Percentiles rank a stretch among this genome's conserved stretches.
phyloP scores from a whole-genome alignment of 306 rosid species.

The Fagus crenata region DNA sequence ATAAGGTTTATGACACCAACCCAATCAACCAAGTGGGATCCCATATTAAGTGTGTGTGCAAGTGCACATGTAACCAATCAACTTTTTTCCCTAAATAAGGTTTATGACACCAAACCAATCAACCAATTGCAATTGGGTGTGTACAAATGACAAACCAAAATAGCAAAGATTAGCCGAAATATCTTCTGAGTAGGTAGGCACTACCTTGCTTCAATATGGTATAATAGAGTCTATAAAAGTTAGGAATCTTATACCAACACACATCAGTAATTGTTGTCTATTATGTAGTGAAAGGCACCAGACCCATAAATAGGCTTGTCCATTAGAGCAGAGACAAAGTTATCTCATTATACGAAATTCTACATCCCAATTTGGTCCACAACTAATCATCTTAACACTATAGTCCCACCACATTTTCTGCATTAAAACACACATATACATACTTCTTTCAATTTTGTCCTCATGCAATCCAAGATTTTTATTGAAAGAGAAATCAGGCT shows the following conservation, averaged over 20 bases:
- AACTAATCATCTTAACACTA: neutral
- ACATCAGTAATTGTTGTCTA: neutral
- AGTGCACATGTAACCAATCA: no score
- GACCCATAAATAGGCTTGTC: neutral
- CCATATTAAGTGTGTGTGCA: no score
- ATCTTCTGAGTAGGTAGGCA: constrained; percentile 11
- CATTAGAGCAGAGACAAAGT: neutral
- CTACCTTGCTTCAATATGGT: constrained; percentile 11
- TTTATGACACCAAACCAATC: neutral
- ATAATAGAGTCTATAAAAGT: constrained; percentile 1
- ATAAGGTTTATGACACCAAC: neutral
- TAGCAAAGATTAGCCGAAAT: constrained; percentile 3
- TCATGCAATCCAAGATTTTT: neutral
- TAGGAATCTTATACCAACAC: neutral
- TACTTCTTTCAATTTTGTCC: neutral
- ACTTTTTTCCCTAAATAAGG: no score
- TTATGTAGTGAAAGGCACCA: neutral
- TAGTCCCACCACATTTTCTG: neutral
- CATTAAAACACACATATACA: neutral
- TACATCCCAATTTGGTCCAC: neutral
- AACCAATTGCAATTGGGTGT: neutral
- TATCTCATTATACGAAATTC: neutral
- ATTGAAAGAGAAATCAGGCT: neutral
- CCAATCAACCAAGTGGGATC: neutral
- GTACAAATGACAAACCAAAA: neutral